Evolutionary conservation across 2,329 filamentous ascomycete genomes (phyloP).

Genomic region (Aspergillus luchuensis): DNA sequence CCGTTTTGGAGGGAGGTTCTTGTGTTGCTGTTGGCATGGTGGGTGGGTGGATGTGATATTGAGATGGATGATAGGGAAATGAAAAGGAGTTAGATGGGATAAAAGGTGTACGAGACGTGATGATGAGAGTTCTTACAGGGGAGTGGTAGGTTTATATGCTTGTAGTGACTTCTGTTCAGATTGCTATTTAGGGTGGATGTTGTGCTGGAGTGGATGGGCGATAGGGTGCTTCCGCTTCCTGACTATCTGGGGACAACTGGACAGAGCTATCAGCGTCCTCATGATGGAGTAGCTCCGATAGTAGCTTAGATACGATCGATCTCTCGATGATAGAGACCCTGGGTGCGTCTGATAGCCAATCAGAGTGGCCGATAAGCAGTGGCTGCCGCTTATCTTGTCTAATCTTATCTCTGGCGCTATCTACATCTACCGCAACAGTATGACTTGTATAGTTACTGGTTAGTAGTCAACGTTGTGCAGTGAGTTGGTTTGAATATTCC

Average conservation of each 20-base stretch:
- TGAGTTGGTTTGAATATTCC: no score
- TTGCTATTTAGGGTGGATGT: neutral
- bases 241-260: neutral
- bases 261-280: neutral
- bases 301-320: neutral
- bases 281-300: neutral
- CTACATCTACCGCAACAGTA: neutral
- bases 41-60: neutral
- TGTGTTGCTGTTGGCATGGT: constrained; percentile 1
- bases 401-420: constrained; percentile 8
- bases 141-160: neutral
- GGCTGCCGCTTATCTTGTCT: constrained; percentile 5
- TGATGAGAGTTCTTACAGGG: neutral
- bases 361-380: neutral
- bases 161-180: neutral
- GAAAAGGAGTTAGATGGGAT: neutral
- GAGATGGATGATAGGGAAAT: neutral
- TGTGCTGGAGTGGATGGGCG: neutral
- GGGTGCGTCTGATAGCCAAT: neutral
- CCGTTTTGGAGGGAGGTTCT: neutral
- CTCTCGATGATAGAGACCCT: neutral
- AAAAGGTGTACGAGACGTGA: neutral
- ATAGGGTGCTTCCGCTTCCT: neutral
- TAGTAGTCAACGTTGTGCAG: no score
- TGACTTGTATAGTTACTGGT: no score